Percentiles rank a stretch among this genome's conserved stretches.
These are phyloP conservation scores for Phascolomyces articulosus DNA, from an alignment of 371 early-diverging fungal genomes.

Conservation along the genomic window DNA sequence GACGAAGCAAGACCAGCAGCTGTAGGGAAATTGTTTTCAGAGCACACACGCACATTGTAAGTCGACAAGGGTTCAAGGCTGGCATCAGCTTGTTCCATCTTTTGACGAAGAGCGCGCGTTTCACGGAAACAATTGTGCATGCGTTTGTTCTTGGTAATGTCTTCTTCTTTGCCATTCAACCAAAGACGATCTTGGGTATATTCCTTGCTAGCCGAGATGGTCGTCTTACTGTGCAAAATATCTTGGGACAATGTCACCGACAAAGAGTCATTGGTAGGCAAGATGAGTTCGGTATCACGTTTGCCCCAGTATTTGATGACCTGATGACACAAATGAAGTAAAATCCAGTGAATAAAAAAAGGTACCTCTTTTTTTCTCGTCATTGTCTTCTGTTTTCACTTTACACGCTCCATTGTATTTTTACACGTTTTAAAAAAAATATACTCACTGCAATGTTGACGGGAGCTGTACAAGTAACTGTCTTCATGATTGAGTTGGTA, in stretches of 20 bases:
- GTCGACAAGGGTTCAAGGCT: conserved; percentile 55
- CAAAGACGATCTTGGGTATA: conserved; percentile 81
- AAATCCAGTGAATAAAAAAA: no score
- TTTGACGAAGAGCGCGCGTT: conserved; percentile 75
- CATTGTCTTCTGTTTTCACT: no score
- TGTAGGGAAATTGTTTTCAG: conserved; percentile 98
- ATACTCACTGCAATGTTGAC: conserved; percentile 96
- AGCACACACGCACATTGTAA: conserved; percentile 80
- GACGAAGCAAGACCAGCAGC: conserved; percentile 99
- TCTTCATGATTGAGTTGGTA: conserved; percentile 33
- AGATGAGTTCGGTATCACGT: conserved; percentile 85
- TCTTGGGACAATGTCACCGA: conserved; percentile 97
- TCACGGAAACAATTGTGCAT: conserved; percentile 85
- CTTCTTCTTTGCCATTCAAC: conserved; percentile 93
- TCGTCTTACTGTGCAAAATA: conserved; percentile 92
- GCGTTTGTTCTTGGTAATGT: conserved; percentile 80
- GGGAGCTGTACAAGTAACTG: conserved; percentile 92
- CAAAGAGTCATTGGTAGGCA: conserved; percentile 97
- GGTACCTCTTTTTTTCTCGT: background rate
- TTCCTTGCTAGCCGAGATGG: conserved; percentile 74
- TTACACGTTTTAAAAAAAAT: background rate
- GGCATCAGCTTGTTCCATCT: conserved; percentile 65
- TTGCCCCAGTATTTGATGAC: conserved; percentile 99
- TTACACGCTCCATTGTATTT: no score
- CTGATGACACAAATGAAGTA: conserved; percentile 16